Conservation (phyloP, 257 asterid species). For the Handroanthus guayacan region DNA sequence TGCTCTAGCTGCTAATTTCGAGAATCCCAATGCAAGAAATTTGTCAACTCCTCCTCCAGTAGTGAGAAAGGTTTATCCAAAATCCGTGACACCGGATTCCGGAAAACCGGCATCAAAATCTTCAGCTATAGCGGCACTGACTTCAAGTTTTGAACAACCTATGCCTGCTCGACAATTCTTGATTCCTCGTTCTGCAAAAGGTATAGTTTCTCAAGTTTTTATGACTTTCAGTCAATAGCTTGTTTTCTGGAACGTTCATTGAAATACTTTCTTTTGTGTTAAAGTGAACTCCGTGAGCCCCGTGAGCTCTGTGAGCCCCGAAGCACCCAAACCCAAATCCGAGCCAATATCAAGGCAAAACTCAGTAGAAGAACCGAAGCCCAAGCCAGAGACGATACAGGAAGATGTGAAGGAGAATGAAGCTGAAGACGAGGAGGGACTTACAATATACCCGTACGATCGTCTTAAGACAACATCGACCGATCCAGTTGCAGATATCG, state of each 20-base stretch:
- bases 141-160: slow-evolving; percentile 66
- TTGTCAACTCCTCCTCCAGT: slow-evolving; percentile 95
- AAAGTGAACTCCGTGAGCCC: slow-evolving; percentile 62
- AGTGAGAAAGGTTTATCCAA: slow-evolving; percentile 86
- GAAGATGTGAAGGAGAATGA: slow-evolving; percentile 91
- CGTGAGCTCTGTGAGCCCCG: slow-evolving; percentile 58
- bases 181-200: slow-evolving; percentile 72
- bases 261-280: slow-evolving; percentile 7
- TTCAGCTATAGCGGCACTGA: slow-evolving; percentile 73
- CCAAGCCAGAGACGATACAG: slow-evolving; percentile 81
- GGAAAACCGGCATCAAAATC: slow-evolving; percentile 59
- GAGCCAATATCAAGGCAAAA: slow-evolving; percentile 64
- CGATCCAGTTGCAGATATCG: slow-evolving; percentile 80
- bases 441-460: slow-evolving; percentile 71
- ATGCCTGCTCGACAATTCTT: slow-evolving; percentile 66
- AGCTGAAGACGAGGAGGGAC: slow-evolving; percentile 91
- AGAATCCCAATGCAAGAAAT: slow-evolving; percentile 79
- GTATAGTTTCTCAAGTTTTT: slow-evolving; percentile 43
- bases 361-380: slow-evolving; percentile 63
- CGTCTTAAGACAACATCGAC: slow-evolving; percentile 72
- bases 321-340: slow-evolving; percentile 48
- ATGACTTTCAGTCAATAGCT: neutral
- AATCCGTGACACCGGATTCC: slow-evolving; percentile 85
- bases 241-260: neutral
- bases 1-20: slow-evolving; percentile 93